These are phyloP conservation scores for Pleurotus eryngii DNA, from an alignment of 768 basidiomycete species.

Conservation along the genomic window DNA sequence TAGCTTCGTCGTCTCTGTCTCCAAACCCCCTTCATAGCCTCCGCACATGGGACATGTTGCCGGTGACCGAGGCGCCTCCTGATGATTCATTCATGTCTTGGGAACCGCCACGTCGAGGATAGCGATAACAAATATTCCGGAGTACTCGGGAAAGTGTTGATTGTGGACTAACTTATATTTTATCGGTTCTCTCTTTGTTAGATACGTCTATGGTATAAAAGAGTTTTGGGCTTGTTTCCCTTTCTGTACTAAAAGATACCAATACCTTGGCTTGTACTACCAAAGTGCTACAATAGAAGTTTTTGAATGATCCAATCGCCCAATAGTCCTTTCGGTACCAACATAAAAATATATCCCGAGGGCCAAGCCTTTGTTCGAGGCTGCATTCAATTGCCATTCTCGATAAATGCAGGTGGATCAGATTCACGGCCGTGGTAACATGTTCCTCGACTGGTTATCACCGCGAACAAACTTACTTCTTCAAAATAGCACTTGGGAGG, in stretches of 20 bases:
- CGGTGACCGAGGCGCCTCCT: conserved; percentile 27
- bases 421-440: background rate
- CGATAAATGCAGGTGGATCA: background rate
- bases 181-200: background rate
- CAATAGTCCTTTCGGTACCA: background rate
- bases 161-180: conserved; percentile 10
- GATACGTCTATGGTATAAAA: background rate
- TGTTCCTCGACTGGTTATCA: background rate
- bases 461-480: conserved; percentile 8
- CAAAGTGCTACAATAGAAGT: conserved; percentile 1
- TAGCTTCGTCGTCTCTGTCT: conserved; percentile 15
- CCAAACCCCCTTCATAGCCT: conserved; percentile 16
- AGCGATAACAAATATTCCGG: conserved; percentile 6
- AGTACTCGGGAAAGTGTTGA: background rate
- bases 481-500: background rate
- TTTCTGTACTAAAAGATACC: conserved; percentile 4
- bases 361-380: conserved; percentile 1
- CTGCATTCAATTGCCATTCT: background rate
- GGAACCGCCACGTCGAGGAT: conserved; percentile 43
- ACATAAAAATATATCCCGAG: background rate
- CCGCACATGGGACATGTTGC: conserved; percentile 29
- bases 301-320: background rate
- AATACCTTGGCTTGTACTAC: conserved; percentile 1
- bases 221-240: background rate
- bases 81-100: conserved; percentile 65